A percentile compares a stretch with the other conserved stretches of the same genome.
Evolutionary conservation across 768 basidiomycete species (phyloP).

Genomic region (Lenzites betulinus): DNA sequence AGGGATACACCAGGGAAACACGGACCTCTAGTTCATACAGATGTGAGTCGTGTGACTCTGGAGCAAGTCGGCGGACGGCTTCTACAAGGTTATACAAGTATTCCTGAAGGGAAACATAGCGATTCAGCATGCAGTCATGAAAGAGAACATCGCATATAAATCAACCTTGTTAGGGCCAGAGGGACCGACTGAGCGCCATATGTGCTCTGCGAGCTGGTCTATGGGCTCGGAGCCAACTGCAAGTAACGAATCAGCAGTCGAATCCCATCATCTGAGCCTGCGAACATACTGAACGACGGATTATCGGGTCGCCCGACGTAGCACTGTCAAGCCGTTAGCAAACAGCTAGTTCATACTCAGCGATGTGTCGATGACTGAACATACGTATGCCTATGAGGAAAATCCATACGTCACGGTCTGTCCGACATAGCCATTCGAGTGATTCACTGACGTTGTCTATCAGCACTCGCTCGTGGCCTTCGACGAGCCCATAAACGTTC

Average conservation of each 20-base stretch:
- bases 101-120: conserved; percentile 51
- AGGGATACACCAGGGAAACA: neutral
- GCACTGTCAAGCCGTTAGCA: conserved; percentile 46
- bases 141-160: neutral
- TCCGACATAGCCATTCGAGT: conserved; percentile 26
- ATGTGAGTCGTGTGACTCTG: conserved; percentile 74
- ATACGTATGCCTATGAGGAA: neutral
- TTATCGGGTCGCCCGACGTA: conserved; percentile 89
- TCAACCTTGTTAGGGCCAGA: conserved; percentile 88
- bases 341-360: neutral
- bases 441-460: conserved; percentile 50
- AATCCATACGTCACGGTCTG: neutral
- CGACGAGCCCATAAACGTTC: conserved; percentile 65
- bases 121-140: neutral
- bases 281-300: conserved; percentile 73
- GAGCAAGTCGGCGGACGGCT: conserved; percentile 73
- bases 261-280: no score
- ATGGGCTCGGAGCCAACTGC: conserved; percentile 86
- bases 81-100: conserved; percentile 81
- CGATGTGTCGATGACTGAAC: neutral
- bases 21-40: conserved; percentile 75
- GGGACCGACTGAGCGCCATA: conserved; percentile 78
- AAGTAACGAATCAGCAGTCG: no score
- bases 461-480: conserved; percentile 54
- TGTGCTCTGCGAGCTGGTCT: conserved; percentile 63